Evolutionary conservation across 164 flowering plant species (phyloP).

Genomic region (Piper longum): DNA sequence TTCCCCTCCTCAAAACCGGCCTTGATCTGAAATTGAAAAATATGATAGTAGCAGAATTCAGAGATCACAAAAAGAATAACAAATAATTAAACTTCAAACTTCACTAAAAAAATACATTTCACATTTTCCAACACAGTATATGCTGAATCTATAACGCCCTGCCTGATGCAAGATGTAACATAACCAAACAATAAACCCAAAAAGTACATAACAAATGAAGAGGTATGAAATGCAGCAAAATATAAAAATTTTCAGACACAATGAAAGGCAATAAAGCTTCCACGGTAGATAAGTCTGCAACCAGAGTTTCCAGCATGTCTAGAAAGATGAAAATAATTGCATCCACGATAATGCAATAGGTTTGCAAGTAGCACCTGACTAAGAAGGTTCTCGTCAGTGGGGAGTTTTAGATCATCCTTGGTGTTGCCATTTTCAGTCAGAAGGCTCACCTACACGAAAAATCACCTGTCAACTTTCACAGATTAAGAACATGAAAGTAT

Average conservation of each 20-base stretch:
- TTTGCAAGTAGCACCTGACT: conserved; percentile 9
- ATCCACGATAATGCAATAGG: not conserved
- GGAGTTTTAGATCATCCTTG: conserved; percentile 26
- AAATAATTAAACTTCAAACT: too few species aligned
- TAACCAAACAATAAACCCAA: too few species aligned
- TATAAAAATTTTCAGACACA: too few species aligned
- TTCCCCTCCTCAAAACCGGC: conserved; percentile 32
- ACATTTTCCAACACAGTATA: too few species aligned
- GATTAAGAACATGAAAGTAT: not conserved
- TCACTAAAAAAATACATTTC: too few species aligned
- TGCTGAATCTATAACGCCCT: too few species aligned
- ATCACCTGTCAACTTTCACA: not conserved
- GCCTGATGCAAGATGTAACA: too few species aligned
- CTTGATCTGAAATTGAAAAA: conserved; percentile 4
- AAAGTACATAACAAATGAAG: too few species aligned
- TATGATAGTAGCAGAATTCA: not conserved
- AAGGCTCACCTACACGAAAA: conserved; percentile 20
- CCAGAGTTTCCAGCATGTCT: too few species aligned
- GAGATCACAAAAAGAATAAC: not conserved
- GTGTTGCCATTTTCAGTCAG: conserved; percentile 27
- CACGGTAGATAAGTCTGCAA: too few species aligned
- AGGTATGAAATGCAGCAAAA: too few species aligned
- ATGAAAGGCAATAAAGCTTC: too few species aligned
- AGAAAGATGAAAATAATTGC: not conserved
- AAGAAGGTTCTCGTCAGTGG: conserved; percentile 26